Evolutionary conservation across 805 yeast genomes (phyloP), one percentile per base, ranked within the genome.

Genomic region (Starmerella asiatica): DNA sequence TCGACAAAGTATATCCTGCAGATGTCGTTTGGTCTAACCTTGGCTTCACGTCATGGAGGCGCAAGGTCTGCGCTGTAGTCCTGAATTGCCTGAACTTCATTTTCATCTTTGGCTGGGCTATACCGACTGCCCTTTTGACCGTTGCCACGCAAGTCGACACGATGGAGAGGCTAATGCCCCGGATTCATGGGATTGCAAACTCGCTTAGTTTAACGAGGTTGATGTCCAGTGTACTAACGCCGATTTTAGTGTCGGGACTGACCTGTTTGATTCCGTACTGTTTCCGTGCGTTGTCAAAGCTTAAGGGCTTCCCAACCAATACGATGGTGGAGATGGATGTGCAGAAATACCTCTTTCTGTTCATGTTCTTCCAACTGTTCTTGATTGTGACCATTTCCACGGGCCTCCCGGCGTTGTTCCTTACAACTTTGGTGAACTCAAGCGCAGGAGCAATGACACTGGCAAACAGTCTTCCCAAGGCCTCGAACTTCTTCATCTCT

Each of bases 341-440:
- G 14, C 94, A 84, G 48, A 63, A 66, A 34, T 80, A 91, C 82
- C 69, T 80, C 48, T 86, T 81, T 58, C 64, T 73, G 1, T 85
- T 85, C 53, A 61, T 79, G 36, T 84, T 81, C 55, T 73, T 85
- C 37, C 95, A 86, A 50, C 71, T 84, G 31, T 85, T 86, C 49
- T 58, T 86, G 33, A 88, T 85, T 20, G 84, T 85, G 2, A 79
- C 94, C 0, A 70, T 85, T 28, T 82, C 93, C 50, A 77, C 91
- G 0, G 86, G 94, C 21, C 58, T 81, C 3, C 94, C 94, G 1
- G 42, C 43, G 5, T 43, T 52, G n/a, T 9, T 51, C 14, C 35
- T 46, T 18, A 44, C 48, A 7, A 36, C 44, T 19, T 32, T 51
- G 18, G 40, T 46, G 11, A 50, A 52, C 29, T 49, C 56, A 1